These are phyloP conservation scores for Fusarium citri DNA, from an alignment of 2,329 filamentous ascomycete genomes.

Conservation along the genomic window DNA sequence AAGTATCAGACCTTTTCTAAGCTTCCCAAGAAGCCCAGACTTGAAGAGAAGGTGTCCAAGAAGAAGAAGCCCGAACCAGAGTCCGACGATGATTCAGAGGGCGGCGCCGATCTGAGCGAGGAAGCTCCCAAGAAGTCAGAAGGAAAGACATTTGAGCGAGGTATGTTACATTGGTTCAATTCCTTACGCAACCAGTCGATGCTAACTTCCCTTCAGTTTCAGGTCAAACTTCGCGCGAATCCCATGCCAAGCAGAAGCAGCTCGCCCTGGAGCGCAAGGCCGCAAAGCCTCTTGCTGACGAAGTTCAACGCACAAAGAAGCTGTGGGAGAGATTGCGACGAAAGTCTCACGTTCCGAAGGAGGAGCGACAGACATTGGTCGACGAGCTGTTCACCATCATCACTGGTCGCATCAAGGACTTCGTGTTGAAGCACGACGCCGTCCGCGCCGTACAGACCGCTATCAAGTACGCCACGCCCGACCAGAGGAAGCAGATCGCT, in stretches of 20 bases:
- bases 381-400: slow-evolving; percentile 92
- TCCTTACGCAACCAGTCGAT: not conserved
- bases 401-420: slow-evolving; percentile 90
- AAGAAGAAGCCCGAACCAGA: slow-evolving; percentile 57
- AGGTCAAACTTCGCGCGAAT: slow-evolving; percentile 81
- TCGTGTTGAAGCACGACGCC: slow-evolving; percentile 98
- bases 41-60: slow-evolving; percentile 51
- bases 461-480: slow-evolving; percentile 90
- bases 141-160: slow-evolving; percentile 57
- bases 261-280: slow-evolving; percentile 89
- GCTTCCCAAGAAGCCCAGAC: slow-evolving; percentile 63
- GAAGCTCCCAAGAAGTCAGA: slow-evolving; percentile 54
- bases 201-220: slow-evolving; percentile 16
- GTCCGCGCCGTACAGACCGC: slow-evolving; percentile 97
- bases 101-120: slow-evolving; percentile 61
- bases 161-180: slow-evolving; percentile 47
- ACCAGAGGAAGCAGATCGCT: slow-evolving; percentile 88
- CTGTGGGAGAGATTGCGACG: slow-evolving; percentile 93
- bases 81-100: slow-evolving; percentile 62
- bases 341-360: slow-evolving; percentile 91
- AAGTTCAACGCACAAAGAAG: slow-evolving; percentile 90
- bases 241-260: slow-evolving; percentile 92
- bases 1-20: slow-evolving; percentile 59
- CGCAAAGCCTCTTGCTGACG: slow-evolving; percentile 91
- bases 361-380: slow-evolving; percentile 88